Evolutionary conservation across 768 basidiomycete species (phyloP).

Genomic region (Macrolepiota dolichaula): DNA sequence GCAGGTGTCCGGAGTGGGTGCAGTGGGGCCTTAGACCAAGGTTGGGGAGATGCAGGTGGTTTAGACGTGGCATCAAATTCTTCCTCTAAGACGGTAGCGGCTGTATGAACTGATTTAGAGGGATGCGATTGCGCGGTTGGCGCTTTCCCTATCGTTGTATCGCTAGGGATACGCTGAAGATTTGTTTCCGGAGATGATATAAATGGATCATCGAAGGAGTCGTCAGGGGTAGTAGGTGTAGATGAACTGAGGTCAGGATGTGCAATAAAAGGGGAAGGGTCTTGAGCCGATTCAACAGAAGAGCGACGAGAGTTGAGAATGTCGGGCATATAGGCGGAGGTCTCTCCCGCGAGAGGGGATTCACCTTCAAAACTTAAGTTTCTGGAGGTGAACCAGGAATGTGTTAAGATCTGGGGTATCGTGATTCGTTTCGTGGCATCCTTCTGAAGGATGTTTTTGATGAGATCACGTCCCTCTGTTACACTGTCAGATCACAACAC

Average conservation of each 20-base stretch:
- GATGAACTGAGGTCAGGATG: conserved; percentile 39
- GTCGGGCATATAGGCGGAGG: conserved; percentile 18
- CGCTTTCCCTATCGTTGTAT: conserved; percentile 55
- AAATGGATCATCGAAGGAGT: conserved; percentile 43
- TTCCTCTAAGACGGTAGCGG: conserved; percentile 55
- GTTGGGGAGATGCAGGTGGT: conserved; percentile 21
- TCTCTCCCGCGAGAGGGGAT: conserved; percentile 23
- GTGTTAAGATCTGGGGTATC: conserved; percentile 82
- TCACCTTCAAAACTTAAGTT: conserved; percentile 31
- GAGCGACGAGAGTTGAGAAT: conserved; percentile 33
- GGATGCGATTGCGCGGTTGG: conserved; percentile 34
- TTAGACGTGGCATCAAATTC: conserved; percentile 25
- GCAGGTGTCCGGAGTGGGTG: conserved; percentile 84
- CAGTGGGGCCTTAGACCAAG: conserved; percentile 45
- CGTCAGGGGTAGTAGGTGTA: conserved; percentile 56
- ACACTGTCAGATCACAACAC: conserved; percentile 7
- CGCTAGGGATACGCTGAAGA: conserved; percentile 52
- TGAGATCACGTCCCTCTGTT: conserved; percentile 81
- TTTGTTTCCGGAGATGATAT: conserved; percentile 23
- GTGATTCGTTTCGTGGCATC: conserved; percentile 74
- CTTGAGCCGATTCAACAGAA: conserved; percentile 53
- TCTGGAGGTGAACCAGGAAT: conserved; percentile 75
- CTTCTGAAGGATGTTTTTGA: conserved; percentile 71
- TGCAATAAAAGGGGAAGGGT: conserved; percentile 43
- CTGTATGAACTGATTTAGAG: conserved; percentile 25